Evolutionary conservation across 2,329 filamentous ascomycete genomes (phyloP).

Genomic region (Dryadomyces sulphureus): DNA sequence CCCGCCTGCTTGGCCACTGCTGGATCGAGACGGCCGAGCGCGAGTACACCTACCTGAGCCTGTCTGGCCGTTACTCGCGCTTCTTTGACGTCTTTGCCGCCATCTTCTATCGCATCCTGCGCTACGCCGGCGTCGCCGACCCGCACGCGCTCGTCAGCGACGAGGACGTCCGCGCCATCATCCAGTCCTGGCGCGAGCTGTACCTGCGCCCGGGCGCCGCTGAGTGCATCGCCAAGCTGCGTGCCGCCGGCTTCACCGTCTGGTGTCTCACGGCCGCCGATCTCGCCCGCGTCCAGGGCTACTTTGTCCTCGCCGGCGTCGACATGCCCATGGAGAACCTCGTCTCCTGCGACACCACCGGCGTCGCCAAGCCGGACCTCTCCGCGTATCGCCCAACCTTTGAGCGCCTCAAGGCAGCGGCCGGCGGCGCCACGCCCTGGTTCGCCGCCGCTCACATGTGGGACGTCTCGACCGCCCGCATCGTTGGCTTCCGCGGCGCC

Average conservation of each 20-base stretch:
- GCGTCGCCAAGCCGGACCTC: conserved; percentile 32
- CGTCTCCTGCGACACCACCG: conserved; percentile 28
- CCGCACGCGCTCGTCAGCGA: conserved; percentile 23
- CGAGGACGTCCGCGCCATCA: conserved; percentile 22
- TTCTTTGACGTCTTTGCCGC: conserved; percentile 23
- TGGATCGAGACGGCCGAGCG: conserved; percentile 29
- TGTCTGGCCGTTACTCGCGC: conserved; percentile 23
- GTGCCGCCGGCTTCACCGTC: conserved; percentile 29
- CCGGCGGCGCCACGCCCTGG: conserved; percentile 19
- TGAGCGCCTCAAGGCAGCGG: conserved; percentile 14
- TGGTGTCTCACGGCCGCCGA: conserved; percentile 38
- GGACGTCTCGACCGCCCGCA: conserved; percentile 36
- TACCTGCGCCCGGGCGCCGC: conserved; percentile 20
- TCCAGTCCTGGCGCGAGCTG: conserved; percentile 19
- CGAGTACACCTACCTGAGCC: conserved; percentile 29
- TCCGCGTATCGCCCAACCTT: conserved; percentile 28
- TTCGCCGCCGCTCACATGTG: conserved; percentile 42
- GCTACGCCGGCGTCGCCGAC: conserved; percentile 22
- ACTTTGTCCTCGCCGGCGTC: conserved; percentile 29
- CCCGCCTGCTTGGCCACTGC: conserved; percentile 24
- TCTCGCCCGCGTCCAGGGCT: conserved; percentile 28
- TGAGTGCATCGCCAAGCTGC: conserved; percentile 24
- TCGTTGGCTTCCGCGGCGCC: conserved; percentile 30
- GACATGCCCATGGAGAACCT: conserved; percentile 32
- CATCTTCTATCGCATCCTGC: conserved; percentile 29